Evolutionary conservation across 306 rosid species (phyloP).

Genomic region (Glycine latifolia): DNA sequence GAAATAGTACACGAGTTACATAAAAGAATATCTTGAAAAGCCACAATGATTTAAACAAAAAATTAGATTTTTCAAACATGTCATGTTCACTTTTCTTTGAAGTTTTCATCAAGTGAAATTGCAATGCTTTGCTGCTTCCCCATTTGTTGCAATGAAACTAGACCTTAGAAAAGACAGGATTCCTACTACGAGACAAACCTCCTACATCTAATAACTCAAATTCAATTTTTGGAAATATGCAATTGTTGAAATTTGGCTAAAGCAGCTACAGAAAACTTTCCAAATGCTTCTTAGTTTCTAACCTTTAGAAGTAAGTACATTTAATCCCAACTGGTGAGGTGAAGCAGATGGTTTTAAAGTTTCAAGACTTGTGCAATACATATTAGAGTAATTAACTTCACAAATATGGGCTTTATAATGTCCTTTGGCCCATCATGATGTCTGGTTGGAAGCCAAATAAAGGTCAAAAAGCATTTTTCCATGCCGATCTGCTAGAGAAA

Average conservation of each 20-base stretch:
- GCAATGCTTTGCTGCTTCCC: background rate
- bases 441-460: constrained; percentile 4
- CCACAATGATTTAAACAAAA: background rate
- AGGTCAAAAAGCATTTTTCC: background rate
- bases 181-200: background rate
- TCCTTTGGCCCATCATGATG: background rate
- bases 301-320: background rate
- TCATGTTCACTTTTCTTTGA: background rate
- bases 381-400: background rate
- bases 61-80: background rate
- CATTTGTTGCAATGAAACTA: background rate
- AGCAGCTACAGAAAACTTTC: background rate
- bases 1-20: background rate
- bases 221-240: too few species aligned
- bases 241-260: background rate
- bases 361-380: background rate
- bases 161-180: background rate
- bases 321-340: background rate
- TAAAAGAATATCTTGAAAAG: background rate
- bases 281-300: background rate
- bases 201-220: too few species aligned
- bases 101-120: background rate
- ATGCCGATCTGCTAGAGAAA: background rate
- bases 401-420: background rate
- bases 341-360: background rate